Conservation (phyloP, 805 yeast genomes). For the Candida multigemmis region DNA sequence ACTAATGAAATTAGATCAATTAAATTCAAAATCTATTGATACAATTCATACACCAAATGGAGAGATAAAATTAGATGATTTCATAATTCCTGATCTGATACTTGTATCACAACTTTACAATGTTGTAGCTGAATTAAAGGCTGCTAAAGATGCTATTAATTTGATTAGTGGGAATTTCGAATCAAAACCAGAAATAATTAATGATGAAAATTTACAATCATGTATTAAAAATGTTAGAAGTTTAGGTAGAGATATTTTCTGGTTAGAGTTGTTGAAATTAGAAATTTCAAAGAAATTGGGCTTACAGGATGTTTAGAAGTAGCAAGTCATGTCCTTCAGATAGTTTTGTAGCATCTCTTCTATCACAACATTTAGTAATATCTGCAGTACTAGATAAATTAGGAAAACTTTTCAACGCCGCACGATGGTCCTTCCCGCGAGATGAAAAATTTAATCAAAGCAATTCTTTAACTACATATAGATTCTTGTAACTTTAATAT, state of each 20-base stretch:
- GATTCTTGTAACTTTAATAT: too few relatives aligned
- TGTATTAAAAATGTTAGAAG: conserved; percentile 26
- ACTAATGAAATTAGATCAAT: conserved; percentile 13
- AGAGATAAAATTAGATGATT: conserved; percentile 19
- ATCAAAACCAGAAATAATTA: conserved; percentile 22
- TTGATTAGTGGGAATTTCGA: conserved; percentile 45
- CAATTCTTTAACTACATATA: too few relatives aligned
- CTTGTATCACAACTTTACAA: conserved; percentile 53
- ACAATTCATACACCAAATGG: conserved; percentile 5
- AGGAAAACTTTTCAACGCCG: too few relatives aligned
- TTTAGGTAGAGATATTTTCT: conserved; percentile 30
- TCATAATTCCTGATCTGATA: conserved; percentile 30
- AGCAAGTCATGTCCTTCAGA: not conserved
- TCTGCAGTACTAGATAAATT: not conserved
- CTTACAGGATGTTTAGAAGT: not conserved
- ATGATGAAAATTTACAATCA: conserved; percentile 19
- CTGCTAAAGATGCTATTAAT: conserved; percentile 59
- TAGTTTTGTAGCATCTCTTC: not conserved
- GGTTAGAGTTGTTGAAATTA: conserved; percentile 27
- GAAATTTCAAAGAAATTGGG: conserved; percentile 18
- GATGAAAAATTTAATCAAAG: too few relatives aligned
- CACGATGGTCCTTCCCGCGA: too few relatives aligned
- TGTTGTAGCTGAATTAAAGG: conserved; percentile 55
- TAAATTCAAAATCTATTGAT: conserved; percentile 14
- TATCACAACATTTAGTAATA: not conserved